Base-by-base conservation (phyloP, 768 basidiomycete species). In the Naematelia aurantialba region DNA sequence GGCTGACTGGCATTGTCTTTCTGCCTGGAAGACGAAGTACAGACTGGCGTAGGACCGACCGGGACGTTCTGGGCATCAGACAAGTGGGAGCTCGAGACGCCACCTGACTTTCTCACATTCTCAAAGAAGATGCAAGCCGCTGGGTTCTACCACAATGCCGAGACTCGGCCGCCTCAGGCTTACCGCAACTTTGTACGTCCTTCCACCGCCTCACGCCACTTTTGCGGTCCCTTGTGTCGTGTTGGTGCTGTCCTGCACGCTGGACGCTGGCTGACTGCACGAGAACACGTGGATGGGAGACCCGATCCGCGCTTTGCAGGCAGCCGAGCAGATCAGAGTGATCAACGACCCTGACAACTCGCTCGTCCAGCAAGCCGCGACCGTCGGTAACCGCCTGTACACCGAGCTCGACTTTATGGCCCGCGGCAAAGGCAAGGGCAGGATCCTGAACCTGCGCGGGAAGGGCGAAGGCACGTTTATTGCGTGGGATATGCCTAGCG, bases 1-100 rank as follows among this genome's bases (percentile, higher is more conserved):
- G 34, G 17, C 17, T 17, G 8, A 39, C 14, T 46, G 46, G 17
- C n/a, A 25, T 19, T 4, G 12, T 29, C 29, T 19, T 12, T 29
- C 14, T 31, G 25, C 21, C 24, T 34, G 8, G 14, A 46, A 22
- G 70, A 71, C 52, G 72, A 72, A 58, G 79, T 79, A 0, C 79
- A 80, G 58, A 80, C 79, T 17, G 79, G 79, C 22, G 73, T 79
- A 19, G 79, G 78, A 27, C 78, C 79, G 0, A 79, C 79, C 1
- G 79, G 79, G 13, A 67, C 66, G 19, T 79, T 80, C 68, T 80
- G 79, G 79, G 79, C 79, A 3, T 76, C 78, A 66, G 79, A 79
- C 45, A 73, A 78, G 56, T 80, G 79, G 79, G 65, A 59, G 11
- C 60, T 78, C n/a, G 1, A 56, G 8, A 51, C 52, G 26, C 60